A percentile compares a stretch with the other conserved stretches of the same genome.
These are phyloP conservation scores for Backusella circina DNA, from an alignment of 192 early-diverging fungal genomes.

Conservation along the genomic window DNA sequence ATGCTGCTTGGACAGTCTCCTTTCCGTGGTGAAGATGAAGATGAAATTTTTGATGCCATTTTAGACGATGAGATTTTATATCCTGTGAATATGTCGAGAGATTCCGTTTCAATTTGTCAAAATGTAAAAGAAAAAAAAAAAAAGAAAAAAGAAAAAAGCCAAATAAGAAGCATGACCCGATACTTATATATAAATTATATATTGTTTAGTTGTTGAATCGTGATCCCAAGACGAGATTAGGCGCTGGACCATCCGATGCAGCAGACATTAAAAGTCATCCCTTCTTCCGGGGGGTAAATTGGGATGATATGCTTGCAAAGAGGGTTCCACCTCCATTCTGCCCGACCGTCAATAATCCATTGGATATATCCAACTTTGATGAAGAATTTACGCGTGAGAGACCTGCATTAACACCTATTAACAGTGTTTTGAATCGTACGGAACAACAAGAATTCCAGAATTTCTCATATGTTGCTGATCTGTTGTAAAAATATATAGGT, in stretches of 20 bases:
- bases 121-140: slow-evolving; percentile 49
- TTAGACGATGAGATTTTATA: slow-evolving; percentile 94
- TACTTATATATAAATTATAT: too few species aligned
- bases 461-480: slow-evolving; percentile 89
- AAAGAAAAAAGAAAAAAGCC: too few species aligned
- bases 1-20: slow-evolving; percentile 92
- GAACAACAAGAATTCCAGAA: slow-evolving; percentile 94
- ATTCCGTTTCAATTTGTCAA: slow-evolving; percentile 90
- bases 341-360: slow-evolving; percentile 68
- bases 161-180: too few species aligned
- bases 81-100: slow-evolving; percentile 89
- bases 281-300: slow-evolving; percentile 93
- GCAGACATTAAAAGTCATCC: slow-evolving; percentile 93
- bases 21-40: slow-evolving; percentile 94
- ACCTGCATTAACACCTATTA: slow-evolving; percentile 90
- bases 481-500: not conserved
- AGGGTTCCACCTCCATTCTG: slow-evolving; percentile 86
- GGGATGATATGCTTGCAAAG: slow-evolving; percentile 93
- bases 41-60: slow-evolving; percentile 98
- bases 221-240: slow-evolving; percentile 84
- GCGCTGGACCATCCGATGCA: slow-evolving; percentile 77
- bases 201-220: slow-evolving; percentile 73
- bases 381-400: slow-evolving; percentile 95
- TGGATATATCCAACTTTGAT: slow-evolving; percentile 98
- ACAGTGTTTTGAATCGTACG: slow-evolving; percentile 69